Evolutionary conservation across 2,329 filamentous ascomycete genomes (phyloP).

Genomic region (Penicillium sp.): DNA sequence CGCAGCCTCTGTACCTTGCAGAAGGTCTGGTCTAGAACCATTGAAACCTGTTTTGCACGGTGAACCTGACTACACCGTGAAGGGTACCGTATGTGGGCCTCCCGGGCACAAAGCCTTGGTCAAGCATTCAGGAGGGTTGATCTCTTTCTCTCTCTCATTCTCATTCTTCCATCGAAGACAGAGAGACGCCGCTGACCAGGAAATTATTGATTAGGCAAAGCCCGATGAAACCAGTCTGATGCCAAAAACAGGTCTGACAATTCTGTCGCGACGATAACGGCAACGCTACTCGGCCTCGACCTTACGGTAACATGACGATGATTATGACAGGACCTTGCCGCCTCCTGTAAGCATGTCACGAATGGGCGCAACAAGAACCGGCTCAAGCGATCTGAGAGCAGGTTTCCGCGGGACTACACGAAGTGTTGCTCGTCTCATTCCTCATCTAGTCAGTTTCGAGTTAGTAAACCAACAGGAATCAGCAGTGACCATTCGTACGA

Average conservation of each 20-base stretch:
- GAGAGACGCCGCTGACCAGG: neutral
- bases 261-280: neutral
- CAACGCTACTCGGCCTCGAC: neutral
- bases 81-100: neutral
- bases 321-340: neutral
- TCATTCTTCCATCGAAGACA: neutral
- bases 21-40: neutral
- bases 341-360: neutral
- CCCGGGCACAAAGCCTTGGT: neutral
- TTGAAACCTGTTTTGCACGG: neutral
- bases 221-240: neutral
- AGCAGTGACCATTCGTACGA: neutral
- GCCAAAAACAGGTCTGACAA: neutral
- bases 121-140: neutral
- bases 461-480: neutral
- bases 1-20: neutral
- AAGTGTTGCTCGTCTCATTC: neutral
- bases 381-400: neutral
- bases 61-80: neutral
- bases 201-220: neutral
- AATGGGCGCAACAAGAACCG: neutral
- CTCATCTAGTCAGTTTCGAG: neutral
- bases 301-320: conserved; percentile 1
- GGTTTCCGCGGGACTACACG: neutral
- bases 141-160: neutral